A percentile compares a stretch with the other conserved stretches of the same genome.
Evolutionary conservation across 1,284 basidiomycete genomes (phyloP).

Genomic region (Irpex lacteus): DNA sequence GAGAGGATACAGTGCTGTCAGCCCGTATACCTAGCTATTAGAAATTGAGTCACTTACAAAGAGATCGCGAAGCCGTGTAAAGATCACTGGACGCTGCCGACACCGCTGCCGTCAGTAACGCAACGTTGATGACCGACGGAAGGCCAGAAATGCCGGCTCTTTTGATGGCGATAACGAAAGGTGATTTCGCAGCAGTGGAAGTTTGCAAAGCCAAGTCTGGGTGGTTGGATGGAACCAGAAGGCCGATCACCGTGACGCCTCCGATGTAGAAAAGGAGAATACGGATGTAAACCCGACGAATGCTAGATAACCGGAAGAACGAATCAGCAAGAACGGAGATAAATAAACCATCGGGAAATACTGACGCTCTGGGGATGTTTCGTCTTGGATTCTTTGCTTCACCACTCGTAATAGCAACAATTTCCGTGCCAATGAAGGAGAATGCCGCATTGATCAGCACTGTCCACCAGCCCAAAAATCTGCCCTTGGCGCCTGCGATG

Average conservation of each 20-base stretch:
- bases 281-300: conserved; percentile 53
- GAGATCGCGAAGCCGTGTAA: conserved; percentile 77
- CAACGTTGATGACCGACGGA: conserved; percentile 80
- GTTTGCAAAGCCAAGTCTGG: conserved; percentile 48
- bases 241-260: conserved; percentile 58
- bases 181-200: conserved; percentile 71
- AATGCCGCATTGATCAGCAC: conserved; percentile 79
- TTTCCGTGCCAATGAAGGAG: conserved; percentile 82
- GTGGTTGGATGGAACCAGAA: conserved; percentile 73
- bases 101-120: conserved; percentile 82
- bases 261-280: conserved; percentile 37
- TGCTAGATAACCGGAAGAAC: conserved; percentile 16
- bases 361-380: conserved; percentile 36
- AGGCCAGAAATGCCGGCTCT: conserved; percentile 73
- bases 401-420: conserved; percentile 57
- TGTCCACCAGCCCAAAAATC: conserved; percentile 66
- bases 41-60: conserved; percentile 51
- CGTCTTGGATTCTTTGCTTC: conserved; percentile 29
- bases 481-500: conserved; percentile 58
- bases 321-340: neutral
- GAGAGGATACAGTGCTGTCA: neutral
- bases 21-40: neutral
- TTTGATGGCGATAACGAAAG: conserved; percentile 81
- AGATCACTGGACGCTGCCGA: conserved; percentile 84
- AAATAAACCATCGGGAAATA: neutral